Evolutionary conservation across 2,329 filamentous ascomycete species (phyloP).

Genomic region (Neoarthrinium moseri): DNA sequence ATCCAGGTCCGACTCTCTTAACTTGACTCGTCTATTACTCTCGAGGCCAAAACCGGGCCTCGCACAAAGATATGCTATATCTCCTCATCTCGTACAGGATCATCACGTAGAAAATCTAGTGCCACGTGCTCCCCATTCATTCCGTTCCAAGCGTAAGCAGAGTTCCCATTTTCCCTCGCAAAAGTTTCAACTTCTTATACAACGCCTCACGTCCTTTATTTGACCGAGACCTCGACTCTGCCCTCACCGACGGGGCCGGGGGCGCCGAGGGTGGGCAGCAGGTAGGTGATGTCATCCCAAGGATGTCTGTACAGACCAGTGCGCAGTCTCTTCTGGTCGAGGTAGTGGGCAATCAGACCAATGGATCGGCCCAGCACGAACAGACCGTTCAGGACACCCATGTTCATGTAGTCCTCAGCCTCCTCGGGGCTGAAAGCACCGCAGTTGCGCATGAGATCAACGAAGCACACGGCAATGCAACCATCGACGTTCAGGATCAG

Average conservation of each 20-base stretch:
- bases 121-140: constrained; percentile 6
- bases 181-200: constrained; percentile 17
- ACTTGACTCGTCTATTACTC: constrained; percentile 9
- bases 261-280: constrained; percentile 77
- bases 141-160: constrained; percentile 9
- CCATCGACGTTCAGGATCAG: constrained; percentile 99
- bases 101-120: constrained; percentile 8
- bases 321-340: constrained; percentile 98
- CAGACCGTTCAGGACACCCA: constrained; percentile 99
- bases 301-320: constrained; percentile 99
- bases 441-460: constrained; percentile 95
- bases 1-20: too few relatives aligned
- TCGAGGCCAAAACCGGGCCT: neutral
- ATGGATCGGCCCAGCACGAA: constrained; percentile 97
- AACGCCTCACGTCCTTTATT: constrained; percentile 43
- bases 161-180: constrained; percentile 12
- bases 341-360: constrained; percentile 98
- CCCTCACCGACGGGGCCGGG: constrained; percentile 75
- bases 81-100: constrained; percentile 8
- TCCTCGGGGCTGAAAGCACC: constrained; percentile 95
- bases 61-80: constrained; percentile 4
- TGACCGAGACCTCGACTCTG: constrained; percentile 78
- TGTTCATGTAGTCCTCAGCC: constrained; percentile 97
- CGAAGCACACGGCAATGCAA: constrained; percentile 97
- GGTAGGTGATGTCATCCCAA: constrained; percentile 97